These are phyloP conservation scores for Toxicodendron radicans DNA, from an alignment of 345 rosid genomes.

Conservation along the genomic window DNA sequence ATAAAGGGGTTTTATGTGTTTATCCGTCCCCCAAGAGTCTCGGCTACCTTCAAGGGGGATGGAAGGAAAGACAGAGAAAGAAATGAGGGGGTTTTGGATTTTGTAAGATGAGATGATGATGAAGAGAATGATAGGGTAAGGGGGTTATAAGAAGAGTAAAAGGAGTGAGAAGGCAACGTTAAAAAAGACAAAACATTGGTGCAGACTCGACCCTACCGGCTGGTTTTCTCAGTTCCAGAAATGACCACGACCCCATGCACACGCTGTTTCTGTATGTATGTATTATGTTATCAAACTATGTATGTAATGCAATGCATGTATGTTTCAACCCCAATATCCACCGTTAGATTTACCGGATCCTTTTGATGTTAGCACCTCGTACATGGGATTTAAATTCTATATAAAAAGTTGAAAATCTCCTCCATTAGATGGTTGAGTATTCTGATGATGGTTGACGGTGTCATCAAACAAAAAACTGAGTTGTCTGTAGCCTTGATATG, in stretches of 20 bases:
- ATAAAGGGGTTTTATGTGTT: conserved; percentile 13
- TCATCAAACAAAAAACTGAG: conserved; percentile 27
- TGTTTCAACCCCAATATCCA: conserved; percentile 3
- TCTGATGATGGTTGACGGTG: conserved; percentile 37
- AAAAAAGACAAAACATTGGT: conserved; percentile 50
- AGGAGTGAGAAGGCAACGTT: conserved; percentile 35
- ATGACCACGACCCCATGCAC: conserved; percentile 69
- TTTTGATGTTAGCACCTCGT: conserved; percentile 29
- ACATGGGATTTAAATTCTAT: conserved; percentile 6
- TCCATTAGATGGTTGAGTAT: conserved; percentile 28
- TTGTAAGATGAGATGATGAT: conserved; percentile 26
- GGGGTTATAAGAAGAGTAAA: conserved; percentile 39
- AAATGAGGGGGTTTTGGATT: conserved; percentile 4
- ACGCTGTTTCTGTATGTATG: conserved; percentile 17
- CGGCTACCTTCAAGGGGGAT: conserved; percentile 67
- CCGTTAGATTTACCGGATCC: conserved; percentile 31
- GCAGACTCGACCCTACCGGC: conserved; percentile 43
- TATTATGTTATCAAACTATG: neutral
- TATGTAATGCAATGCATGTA: too few species aligned
- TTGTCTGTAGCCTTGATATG: conserved; percentile 24
- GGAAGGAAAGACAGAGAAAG: conserved; percentile 22
- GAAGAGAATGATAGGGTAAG: conserved; percentile 37
- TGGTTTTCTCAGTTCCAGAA: conserved; percentile 51
- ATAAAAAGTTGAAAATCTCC: neutral
- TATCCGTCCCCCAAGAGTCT: conserved; percentile 56